Base-by-base conservation (phyloP, 768 basidiomycete species). In the Pulveroboletus ravenelii region DNA sequence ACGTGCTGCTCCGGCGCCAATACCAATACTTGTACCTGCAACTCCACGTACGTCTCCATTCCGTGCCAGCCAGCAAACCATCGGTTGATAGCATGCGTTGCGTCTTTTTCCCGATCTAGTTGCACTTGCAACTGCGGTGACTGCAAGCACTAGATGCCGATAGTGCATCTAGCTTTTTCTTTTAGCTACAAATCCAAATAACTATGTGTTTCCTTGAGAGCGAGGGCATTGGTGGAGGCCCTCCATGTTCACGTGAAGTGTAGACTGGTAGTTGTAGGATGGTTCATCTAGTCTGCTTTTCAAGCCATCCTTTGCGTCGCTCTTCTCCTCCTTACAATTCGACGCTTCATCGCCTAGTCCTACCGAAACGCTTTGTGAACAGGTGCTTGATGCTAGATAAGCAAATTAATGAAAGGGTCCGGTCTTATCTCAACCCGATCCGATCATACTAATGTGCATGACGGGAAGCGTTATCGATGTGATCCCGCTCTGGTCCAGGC, bases 91-190 rank as follows among this genome's bases (percentile, higher is more conserved):
- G 10, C 15, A 8, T 5, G 18, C 2, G 2, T 15, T 2, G 9
- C 9, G 7, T 5, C 20, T 34, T 20, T 29, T 29, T 14, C 18
- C 5, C 12, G 1, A n/a, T 45, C 8, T 15, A 57, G 56, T 23
- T 58, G 57, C 31, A 13, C 25, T 20, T 58, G 56, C 51, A 58
- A 31, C 6, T 58, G 56, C 18, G 10, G 48, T n/a, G 51, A 50
- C 30, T 58, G 57, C 56, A 58, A 54, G 42, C 52, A 50, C 45
- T 58, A 37, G 41, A 25, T 1, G 3, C 34, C 23, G 15, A 45
- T 7, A 15, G 20, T 12, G 10, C 5, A 25, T 0, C 20, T 5
- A 6, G 14, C 5, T 1, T 34, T 20, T 18, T 32, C 20, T 23
- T 23, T 31, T 9, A 20, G 13, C 42, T 5, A 20, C 1, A 44